These are phyloP conservation scores for Arthromyces matolae DNA, from an alignment of 768 basidiomycete genomes.

Conservation along the genomic window DNA sequence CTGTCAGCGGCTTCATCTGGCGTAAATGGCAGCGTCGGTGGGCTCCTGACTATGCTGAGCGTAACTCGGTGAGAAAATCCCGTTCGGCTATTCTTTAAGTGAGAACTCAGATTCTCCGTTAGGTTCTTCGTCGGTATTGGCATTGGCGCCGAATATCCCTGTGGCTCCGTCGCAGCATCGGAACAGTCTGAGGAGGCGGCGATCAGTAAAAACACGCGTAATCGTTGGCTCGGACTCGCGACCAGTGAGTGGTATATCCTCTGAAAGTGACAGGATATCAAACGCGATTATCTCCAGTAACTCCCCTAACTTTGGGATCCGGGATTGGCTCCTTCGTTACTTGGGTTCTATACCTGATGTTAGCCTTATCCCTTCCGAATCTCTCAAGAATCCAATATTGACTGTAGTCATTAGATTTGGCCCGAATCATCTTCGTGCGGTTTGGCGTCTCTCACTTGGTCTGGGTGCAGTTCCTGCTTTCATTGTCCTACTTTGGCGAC, in stretches of 20 bases:
- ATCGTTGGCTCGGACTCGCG: constrained; percentile 81
- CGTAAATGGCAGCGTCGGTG: constrained; percentile 59
- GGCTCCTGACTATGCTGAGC: constrained; percentile 71
- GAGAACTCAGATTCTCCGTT: too few relatives aligned
- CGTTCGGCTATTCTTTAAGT: too few relatives aligned
- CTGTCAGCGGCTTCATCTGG: constrained; percentile 81
- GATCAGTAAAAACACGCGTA: constrained; percentile 73
- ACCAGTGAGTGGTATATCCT: constrained; percentile 51
- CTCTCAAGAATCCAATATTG: neutral
- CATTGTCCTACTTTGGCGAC: constrained; percentile 78
- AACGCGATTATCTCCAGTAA: constrained; percentile 39
- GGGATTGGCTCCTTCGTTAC: constrained; percentile 77
- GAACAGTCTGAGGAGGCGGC: constrained; percentile 84
- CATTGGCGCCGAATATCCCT: constrained; percentile 87
- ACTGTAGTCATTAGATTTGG: constrained; percentile 68
- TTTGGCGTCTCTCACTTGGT: constrained; percentile 84
- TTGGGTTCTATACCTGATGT: constrained; percentile 84
- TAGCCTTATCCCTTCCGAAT: neutral
- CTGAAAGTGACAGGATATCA: neutral
- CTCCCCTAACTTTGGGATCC: constrained; percentile 81
- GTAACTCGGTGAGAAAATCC: constrained; percentile 74
- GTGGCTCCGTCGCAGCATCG: constrained; percentile 81
- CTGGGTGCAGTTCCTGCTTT: constrained; percentile 77
- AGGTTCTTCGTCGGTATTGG: constrained; percentile 88
- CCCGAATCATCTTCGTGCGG: constrained; percentile 69